Evolutionary conservation across 495 filamentous ascomycete species (phyloP).

Genomic region (Penicillium mononematosum): DNA sequence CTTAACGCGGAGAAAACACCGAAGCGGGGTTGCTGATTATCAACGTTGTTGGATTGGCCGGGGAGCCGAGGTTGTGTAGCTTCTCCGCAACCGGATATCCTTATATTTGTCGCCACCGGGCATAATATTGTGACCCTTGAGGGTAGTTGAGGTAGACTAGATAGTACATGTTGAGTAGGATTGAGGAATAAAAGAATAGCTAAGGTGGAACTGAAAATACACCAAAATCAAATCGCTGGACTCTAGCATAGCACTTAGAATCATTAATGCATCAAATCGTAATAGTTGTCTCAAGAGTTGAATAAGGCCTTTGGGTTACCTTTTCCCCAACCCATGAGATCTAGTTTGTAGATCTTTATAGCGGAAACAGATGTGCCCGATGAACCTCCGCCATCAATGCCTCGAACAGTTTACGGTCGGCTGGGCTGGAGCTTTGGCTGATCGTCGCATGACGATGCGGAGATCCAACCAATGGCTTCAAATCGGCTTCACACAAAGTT

Average conservation of each 20-base stretch:
- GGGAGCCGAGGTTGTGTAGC: background rate
- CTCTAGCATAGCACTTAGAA: background rate
- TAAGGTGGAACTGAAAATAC: background rate
- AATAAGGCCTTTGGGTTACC: background rate
- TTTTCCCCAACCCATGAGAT: background rate
- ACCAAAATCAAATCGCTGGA: background rate
- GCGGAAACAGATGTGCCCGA: slow-evolving; percentile 11
- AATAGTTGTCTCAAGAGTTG: background rate
- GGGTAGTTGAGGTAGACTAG: background rate
- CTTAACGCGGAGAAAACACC: background rate
- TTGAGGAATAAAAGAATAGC: background rate
- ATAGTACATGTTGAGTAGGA: background rate
- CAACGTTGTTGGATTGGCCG: slow-evolving; percentile 1
- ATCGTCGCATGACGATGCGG: background rate
- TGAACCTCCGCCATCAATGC: slow-evolving; percentile 24
- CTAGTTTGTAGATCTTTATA: background rate
- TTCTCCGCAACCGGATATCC: slow-evolving; percentile 2
- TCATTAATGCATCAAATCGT: slow-evolving; percentile 9
- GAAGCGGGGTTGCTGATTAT: slow-evolving; percentile 11
- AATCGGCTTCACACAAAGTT: slow-evolving; percentile 42
- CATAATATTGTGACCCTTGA: background rate
- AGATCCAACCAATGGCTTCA: slow-evolving; percentile 32
- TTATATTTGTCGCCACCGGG: background rate
- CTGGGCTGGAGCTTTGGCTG: slow-evolving; percentile 9
- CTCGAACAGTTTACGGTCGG: slow-evolving; percentile 25